These are phyloP conservation scores for Tulasnella sp. DNA, from an alignment of 768 basidiomycete genomes.

Conservation along the genomic window DNA sequence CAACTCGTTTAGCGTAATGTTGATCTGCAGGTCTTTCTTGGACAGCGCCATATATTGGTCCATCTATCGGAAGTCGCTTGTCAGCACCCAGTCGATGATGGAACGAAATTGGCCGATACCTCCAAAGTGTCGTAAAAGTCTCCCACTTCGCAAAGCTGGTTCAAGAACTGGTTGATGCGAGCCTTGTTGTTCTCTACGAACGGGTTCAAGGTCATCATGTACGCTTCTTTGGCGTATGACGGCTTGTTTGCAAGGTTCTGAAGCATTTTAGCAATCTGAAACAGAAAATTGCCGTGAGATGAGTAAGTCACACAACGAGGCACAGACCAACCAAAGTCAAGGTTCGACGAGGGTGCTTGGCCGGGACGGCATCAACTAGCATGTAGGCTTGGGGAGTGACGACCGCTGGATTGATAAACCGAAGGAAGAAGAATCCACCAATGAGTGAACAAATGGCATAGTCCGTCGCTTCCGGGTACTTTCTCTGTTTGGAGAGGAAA, in stretches of 20 bases:
- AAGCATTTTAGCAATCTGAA: constrained; percentile 97
- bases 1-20: constrained; percentile 97
- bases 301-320: neutral
- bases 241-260: constrained; percentile 99
- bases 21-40: constrained; percentile 97
- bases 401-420: constrained; percentile 98
- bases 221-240: constrained; percentile 93
- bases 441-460: constrained; percentile 98
- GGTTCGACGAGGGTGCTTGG: constrained; percentile 95
- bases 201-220: constrained; percentile 98
- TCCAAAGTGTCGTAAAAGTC: constrained; percentile 99
- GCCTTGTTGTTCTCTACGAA: constrained; percentile 99
- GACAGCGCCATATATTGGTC: constrained; percentile 99
- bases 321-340: constrained; percentile 67
- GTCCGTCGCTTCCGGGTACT: constrained; percentile 98
- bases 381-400: constrained; percentile 99
- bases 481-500: constrained; percentile 56
- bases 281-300: neutral
- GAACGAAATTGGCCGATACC: constrained; percentile 47
- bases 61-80: constrained; percentile 56
- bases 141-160: constrained; percentile 95
- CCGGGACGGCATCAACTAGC: constrained; percentile 96
- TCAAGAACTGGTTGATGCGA: constrained; percentile 95
- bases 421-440: constrained; percentile 99
- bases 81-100: neutral